phyloP scores from a whole-genome alignment of 192 early-diverging fungal species.

The Dispira simplex region DNA sequence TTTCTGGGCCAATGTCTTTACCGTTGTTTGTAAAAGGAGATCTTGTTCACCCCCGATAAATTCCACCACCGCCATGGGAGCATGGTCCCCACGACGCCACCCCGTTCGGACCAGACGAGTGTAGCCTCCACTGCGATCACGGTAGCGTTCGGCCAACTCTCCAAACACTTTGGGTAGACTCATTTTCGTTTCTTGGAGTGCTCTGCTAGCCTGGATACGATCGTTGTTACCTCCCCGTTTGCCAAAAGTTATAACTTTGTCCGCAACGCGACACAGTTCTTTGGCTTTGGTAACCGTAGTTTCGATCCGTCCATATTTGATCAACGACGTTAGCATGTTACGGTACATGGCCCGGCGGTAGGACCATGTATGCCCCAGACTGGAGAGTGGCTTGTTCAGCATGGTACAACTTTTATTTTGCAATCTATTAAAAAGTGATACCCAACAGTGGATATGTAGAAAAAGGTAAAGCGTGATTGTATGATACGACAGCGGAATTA shows the following conservation, averaged over 20 bases:
- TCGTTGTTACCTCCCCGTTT: constrained; percentile 53
- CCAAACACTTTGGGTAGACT: constrained; percentile 71
- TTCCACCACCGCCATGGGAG: constrained; percentile 82
- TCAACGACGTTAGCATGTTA: constrained; percentile 70
- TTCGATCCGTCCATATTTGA: constrained; percentile 78
- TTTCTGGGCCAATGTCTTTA: constrained; percentile 28
- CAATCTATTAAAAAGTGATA: too few species aligned
- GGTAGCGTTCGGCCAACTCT: constrained; percentile 71
- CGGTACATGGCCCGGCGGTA: constrained; percentile 66
- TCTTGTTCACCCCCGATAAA: constrained; percentile 76
- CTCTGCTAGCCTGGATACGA: constrained; percentile 36
- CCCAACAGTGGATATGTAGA: too few species aligned
- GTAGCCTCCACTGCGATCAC: constrained; percentile 66
- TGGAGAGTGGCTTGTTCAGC: constrained; percentile 1
- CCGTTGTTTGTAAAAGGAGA: constrained; percentile 34
- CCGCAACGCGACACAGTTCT: constrained; percentile 67
- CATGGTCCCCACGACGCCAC: constrained; percentile 63
- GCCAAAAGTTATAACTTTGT: constrained; percentile 48
- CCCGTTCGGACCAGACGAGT: constrained; percentile 73
- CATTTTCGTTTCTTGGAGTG: constrained; percentile 45
- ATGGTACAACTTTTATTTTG: not conserved
- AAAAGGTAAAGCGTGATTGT: too few species aligned
- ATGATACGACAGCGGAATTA: too few species aligned
- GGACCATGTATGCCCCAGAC: constrained; percentile 11
- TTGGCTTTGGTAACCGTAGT: constrained; percentile 91